These are phyloP conservation scores for Punctularia strigosozonata DNA, from an alignment of 768 basidiomycete species.

Conservation along the genomic window DNA sequence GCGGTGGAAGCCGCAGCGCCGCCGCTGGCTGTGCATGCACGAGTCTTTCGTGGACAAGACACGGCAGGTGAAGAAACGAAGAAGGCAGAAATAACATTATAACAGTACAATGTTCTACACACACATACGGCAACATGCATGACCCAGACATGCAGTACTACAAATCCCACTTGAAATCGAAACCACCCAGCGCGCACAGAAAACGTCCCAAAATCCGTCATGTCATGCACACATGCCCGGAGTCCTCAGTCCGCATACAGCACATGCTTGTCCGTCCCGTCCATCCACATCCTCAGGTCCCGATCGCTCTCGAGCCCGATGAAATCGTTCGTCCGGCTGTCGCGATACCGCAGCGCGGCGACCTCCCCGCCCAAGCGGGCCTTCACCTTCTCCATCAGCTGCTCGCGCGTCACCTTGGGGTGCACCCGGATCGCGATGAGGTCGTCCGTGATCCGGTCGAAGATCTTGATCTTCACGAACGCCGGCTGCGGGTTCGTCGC, in stretches of 20 bases:
- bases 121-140: too few relatives aligned
- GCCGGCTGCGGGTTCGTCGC: slow-evolving; percentile 71
- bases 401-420: slow-evolving; percentile 74
- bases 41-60: too few relatives aligned
- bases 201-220: too few relatives aligned
- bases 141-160: too few relatives aligned
- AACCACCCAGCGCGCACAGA: too few relatives aligned
- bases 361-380: slow-evolving; percentile 73
- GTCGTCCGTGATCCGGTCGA: slow-evolving; percentile 87
- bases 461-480: slow-evolving; percentile 98
- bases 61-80: too few relatives aligned
- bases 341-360: slow-evolving; percentile 57
- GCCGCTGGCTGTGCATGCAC: too few relatives aligned
- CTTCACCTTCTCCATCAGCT: slow-evolving; percentile 88
- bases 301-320: slow-evolving; percentile 51
- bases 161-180: too few relatives aligned
- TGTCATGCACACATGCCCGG: too few relatives aligned
- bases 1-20: too few relatives aligned
- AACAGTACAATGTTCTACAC: too few relatives aligned
- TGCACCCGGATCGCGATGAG: slow-evolving; percentile 95
- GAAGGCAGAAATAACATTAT: too few relatives aligned
- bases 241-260: slow-evolving; percentile 57
- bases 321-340: slow-evolving; percentile 54
- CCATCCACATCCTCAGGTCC: slow-evolving; percentile 63
- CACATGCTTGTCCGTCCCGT: slow-evolving; percentile 70